Evolutionary conservation across 345 rosid species (phyloP).

Genomic region (Eucalyptus rudis): DNA sequence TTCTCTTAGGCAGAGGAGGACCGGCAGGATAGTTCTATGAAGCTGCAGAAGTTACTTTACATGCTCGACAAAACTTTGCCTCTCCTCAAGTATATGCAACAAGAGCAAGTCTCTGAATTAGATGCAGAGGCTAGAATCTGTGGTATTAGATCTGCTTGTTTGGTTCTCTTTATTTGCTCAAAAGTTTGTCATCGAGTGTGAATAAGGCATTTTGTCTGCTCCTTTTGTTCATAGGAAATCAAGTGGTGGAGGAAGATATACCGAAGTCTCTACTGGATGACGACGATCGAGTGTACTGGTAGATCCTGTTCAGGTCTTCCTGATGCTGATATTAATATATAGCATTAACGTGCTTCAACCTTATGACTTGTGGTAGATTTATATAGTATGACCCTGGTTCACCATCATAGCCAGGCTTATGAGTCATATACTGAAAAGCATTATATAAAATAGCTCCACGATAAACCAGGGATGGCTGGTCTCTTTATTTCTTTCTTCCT

Average conservation of each 20-base stretch:
- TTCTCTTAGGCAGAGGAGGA: conserved; percentile 13
- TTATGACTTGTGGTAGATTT: not conserved
- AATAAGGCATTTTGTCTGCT: not conserved
- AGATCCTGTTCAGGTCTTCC: not conserved
- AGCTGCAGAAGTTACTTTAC: conserved; percentile 24
- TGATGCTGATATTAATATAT: not conserved
- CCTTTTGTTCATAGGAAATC: conserved; percentile 10
- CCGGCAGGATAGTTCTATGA: conserved; percentile 6
- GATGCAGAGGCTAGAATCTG: conserved; percentile 13
- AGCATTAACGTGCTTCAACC: not conserved
- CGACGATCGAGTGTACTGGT: conserved; percentile 47
- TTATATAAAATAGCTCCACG: not conserved
- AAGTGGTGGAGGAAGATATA: conserved; percentile 17
- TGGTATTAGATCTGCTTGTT: conserved; percentile 7
- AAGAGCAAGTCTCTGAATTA: conserved; percentile 32
- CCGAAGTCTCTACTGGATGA: conserved; percentile 12
- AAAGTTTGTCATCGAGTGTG: not conserved
- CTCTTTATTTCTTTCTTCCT: not conserved
- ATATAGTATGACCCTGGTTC: not conserved
- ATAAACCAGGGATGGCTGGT: not conserved
- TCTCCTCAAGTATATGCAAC: conserved; percentile 26
- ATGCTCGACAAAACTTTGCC: conserved; percentile 30
- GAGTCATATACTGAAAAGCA: not conserved
- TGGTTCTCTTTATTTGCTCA: not conserved
- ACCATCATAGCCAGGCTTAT: not conserved